phyloP scores from a whole-genome alignment of 202 grass and related monocot genomes.

The Cymbopogon flexuosus region DNA sequence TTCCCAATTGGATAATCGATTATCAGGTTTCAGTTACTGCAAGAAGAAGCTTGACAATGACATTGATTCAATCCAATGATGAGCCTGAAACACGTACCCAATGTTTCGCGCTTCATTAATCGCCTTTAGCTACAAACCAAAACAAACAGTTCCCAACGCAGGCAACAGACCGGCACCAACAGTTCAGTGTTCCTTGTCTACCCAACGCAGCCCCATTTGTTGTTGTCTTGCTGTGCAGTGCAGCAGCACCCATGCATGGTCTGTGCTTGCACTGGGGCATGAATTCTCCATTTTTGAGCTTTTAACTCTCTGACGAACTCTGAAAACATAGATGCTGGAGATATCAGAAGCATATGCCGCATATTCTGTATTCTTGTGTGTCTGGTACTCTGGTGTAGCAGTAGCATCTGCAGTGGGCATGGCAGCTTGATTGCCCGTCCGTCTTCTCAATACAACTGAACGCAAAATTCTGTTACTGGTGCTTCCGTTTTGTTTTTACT shows the following conservation, averaged over 20 bases:
- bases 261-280: slow-evolving; percentile 26
- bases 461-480: not conserved
- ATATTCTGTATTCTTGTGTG: slow-evolving; percentile 19
- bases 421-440: not conserved
- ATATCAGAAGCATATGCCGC: not conserved
- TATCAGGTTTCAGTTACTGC: too few relatives aligned
- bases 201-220: not conserved
- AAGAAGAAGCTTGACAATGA: not conserved
- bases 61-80: not conserved
- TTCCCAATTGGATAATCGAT: too few relatives aligned
- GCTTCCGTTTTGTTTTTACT: not conserved
- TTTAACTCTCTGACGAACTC: slow-evolving; percentile 22
- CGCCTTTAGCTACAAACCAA: slow-evolving; percentile 1
- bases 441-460: not conserved
- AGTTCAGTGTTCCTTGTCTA: slow-evolving; percentile 29
- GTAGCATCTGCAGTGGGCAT: slow-evolving; percentile 17
- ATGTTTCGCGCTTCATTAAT: not conserved
- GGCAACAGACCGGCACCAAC: slow-evolving; percentile 31
- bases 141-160: slow-evolving; percentile 23
- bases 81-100: not conserved
- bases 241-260: slow-evolving; percentile 2
- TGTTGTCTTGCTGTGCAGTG: slow-evolving; percentile 13
- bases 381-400: slow-evolving; percentile 3
- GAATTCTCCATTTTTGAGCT: slow-evolving; percentile 9
- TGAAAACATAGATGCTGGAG: slow-evolving; percentile 14